Conservation (phyloP, 768 basidiomycete species). For the Hortiboletus campestris region DNA sequence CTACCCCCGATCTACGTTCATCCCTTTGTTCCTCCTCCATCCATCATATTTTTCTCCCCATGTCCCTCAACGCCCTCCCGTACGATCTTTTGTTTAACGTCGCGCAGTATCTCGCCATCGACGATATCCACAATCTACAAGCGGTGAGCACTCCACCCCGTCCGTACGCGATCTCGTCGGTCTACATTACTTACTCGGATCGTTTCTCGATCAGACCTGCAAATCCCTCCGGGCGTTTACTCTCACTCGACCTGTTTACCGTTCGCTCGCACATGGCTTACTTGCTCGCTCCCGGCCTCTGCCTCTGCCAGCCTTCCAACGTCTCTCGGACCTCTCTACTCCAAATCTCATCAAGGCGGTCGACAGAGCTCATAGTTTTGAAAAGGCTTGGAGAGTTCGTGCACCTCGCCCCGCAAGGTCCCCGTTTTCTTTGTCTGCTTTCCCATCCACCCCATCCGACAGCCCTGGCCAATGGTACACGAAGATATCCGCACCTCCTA, state of each 20-base stretch:
- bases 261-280: constrained; percentile 58
- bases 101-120: constrained; percentile 56
- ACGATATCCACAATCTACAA: constrained; percentile 60
- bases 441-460: constrained; percentile 28
- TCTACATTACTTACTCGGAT: background rate
- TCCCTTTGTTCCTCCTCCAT: background rate
- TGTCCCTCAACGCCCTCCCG: constrained; percentile 48
- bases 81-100: constrained; percentile 73
- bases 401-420: constrained; percentile 49
- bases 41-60: background rate
- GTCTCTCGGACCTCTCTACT: constrained; percentile 62
- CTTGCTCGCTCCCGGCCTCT: constrained; percentile 66
- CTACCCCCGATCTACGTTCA: constrained; percentile 4
- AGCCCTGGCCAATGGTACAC: constrained; percentile 54
- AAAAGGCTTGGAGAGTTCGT: constrained; percentile 59
- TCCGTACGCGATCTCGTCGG: background rate
- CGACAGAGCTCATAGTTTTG: constrained; percentile 59
- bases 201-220: constrained; percentile 46
- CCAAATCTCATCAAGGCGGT: constrained; percentile 60
- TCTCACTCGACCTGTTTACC: constrained; percentile 65
- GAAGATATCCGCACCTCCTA: constrained; percentile 61
- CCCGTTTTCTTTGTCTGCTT: constrained; percentile 28
- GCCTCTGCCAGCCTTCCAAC: constrained; percentile 68
- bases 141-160: constrained; percentile 42
- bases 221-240: constrained; percentile 59